Percentiles rank a stretch among this genome's conserved stretches.
Evolutionary conservation across 2,329 filamentous ascomycete genomes (phyloP).

Genomic region (Aspergillus pseudonomiae): DNA sequence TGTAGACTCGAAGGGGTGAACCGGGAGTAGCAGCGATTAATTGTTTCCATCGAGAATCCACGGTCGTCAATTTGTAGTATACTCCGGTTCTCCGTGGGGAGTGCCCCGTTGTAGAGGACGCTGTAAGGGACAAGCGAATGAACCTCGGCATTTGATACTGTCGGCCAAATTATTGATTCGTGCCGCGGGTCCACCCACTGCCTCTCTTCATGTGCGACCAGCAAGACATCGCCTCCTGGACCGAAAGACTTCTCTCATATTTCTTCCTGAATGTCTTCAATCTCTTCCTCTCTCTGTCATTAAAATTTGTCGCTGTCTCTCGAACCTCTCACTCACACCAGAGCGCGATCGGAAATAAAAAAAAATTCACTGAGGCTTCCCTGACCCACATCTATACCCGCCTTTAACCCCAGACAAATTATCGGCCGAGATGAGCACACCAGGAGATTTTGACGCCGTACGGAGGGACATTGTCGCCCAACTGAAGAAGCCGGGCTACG

Average conservation of each 20-base stretch:
- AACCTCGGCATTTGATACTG: slow-evolving; percentile 35
- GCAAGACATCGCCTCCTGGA: slow-evolving; percentile 21
- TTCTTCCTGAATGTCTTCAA: slow-evolving; percentile 7
- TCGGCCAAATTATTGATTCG: slow-evolving; percentile 27
- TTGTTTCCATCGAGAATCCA: background rate
- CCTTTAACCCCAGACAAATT: slow-evolving; percentile 18
- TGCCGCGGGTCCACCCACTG: slow-evolving; percentile 33
- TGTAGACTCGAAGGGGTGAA: background rate
- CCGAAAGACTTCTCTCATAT: slow-evolving; percentile 12
- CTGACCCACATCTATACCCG: slow-evolving; percentile 10
- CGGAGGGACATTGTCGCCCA: slow-evolving; percentile 57
- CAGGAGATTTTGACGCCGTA: slow-evolving; percentile 52
- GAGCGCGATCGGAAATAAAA: background rate
- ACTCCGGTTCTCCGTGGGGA: slow-evolving; percentile 5
- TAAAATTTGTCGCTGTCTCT: background rate
- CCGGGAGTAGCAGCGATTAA: background rate
- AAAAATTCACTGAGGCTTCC: background rate
- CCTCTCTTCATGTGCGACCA: slow-evolving; percentile 34
- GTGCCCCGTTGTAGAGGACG: slow-evolving; percentile 1
- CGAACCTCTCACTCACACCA: background rate
- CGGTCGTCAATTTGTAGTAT: background rate
- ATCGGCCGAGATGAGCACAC: slow-evolving; percentile 41
- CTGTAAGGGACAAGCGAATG: slow-evolving; percentile 14
- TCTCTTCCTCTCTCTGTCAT: background rate
- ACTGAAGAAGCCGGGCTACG: slow-evolving; percentile 64